A percentile compares a stretch with the other conserved stretches of the same genome.
Conservation (phyloP, 2,329 filamentous ascomycete species). For the Pseudofabraea citricarpa region DNA sequence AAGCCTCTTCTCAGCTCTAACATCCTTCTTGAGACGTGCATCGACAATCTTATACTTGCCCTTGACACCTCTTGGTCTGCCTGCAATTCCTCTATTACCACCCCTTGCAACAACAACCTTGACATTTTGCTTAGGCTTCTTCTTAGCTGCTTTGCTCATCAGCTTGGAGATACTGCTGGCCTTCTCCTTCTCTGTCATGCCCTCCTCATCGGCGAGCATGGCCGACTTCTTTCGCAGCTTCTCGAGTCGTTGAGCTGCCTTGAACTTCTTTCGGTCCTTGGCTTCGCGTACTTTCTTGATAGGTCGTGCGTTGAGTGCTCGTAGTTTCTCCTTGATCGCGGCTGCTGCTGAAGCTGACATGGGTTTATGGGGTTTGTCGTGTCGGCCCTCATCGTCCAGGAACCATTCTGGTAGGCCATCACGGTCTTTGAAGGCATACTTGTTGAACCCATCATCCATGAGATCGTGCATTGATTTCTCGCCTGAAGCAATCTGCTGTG, state of each 20-base stretch:
- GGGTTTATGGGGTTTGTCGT: constrained; percentile 82
- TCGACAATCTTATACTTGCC: constrained; percentile 98
- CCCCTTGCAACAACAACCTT: constrained; percentile 88
- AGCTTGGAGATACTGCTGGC: constrained; percentile 76
- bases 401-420: constrained; percentile 98
- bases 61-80: constrained; percentile 86
- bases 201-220: constrained; percentile 80
- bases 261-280: constrained; percentile 94
- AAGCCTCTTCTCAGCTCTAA: constrained; percentile 76
- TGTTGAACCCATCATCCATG: constrained; percentile 90
- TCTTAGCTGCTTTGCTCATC: constrained; percentile 76
- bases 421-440: constrained; percentile 81
- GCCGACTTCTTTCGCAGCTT: constrained; percentile 98
- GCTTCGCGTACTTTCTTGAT: constrained; percentile 99
- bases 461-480: constrained; percentile 75
- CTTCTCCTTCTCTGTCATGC: constrained; percentile 95
- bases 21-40: constrained; percentile 92
- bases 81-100: constrained; percentile 77
- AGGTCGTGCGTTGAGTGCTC: constrained; percentile 87
- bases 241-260: constrained; percentile 84
- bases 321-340: constrained; percentile 91
- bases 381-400: constrained; percentile 80
- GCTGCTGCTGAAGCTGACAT: constrained; percentile 84
- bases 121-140: constrained; percentile 78
- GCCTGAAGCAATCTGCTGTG: constrained; percentile 84